Evolutionary conservation across 257 asterid species (phyloP), one percentile per base, ranked within the genome.

Genomic region (Solanum sitiens): DNA sequence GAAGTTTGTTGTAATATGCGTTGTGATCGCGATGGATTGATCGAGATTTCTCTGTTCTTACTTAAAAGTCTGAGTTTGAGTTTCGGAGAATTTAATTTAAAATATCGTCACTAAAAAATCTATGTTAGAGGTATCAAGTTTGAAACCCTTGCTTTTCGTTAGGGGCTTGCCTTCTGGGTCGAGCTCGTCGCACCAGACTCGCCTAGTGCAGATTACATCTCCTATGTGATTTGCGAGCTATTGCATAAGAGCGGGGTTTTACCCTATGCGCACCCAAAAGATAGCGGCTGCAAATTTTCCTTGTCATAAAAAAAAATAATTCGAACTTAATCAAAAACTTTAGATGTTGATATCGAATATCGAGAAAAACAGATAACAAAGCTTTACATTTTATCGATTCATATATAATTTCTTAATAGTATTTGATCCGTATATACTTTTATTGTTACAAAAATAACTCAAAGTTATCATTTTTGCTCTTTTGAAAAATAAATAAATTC

Each of bases 71-170:
- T 9, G 30, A 23, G n/a, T 3, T 21, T 23, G 10, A 21, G 11
- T 61, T 21, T 21, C 0, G 11, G 1, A 63, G 7, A 10, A 5
- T 25, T 25, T 1, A 5, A 0, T 12, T 11, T 4, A 27, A 12
- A 25, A 9, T 27, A 4, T 25, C 4, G 18, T 7, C 1, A 65
- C 2, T 14, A 18, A 25, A 65, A n/a, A n/a, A n/a, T n/a, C n/a
- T n/a, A n/a, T n/a, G n/a, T n/a, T n/a, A n/a, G n/a, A n/a, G n/a
- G n/a, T n/a, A n/a, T n/a, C n/a, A n/a, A n/a, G n/a, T n/a, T n/a
- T n/a, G n/a, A n/a, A n/a, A n/a, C n/a, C n/a, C n/a, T n/a, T n/a
- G n/a, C n/a, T n/a, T n/a, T n/a, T n/a, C n/a, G n/a, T n/a, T n/a
- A n/a, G 7, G 39, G 39, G 1, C 39, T 6, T 37, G 7, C 0